These are phyloP conservation scores for Geotrichum europaeum DNA, from an alignment of 1,139 yeast species.

Conservation along the genomic window DNA sequence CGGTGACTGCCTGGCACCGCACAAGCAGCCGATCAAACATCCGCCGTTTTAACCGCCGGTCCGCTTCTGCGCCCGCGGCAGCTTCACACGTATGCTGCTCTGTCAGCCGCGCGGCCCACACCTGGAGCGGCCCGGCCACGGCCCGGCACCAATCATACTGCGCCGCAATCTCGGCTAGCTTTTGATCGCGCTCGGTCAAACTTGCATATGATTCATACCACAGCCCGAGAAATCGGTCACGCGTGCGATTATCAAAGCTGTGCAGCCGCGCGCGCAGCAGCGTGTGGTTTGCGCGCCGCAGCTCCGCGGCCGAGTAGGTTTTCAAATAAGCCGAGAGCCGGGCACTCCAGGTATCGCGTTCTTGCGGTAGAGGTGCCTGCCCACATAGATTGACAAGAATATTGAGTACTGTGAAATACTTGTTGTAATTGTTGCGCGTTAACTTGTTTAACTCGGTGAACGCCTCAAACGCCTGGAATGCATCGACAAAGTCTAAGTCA, in stretches of 20 bases:
- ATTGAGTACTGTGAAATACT: slow-evolving; percentile 12
- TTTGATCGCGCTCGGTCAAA: slow-evolving; percentile 2
- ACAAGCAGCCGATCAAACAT: not conserved
- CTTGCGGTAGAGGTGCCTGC: not conserved
- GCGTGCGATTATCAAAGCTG: slow-evolving; percentile 13
- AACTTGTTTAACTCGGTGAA: slow-evolving; percentile 23
- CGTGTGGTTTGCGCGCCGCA: slow-evolving; percentile 6
- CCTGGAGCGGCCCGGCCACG: not conserved
- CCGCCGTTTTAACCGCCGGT: not conserved
- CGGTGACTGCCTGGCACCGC: not conserved
- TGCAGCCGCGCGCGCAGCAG: slow-evolving; percentile 10
- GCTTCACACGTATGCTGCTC: not conserved
- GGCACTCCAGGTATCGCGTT: slow-evolving; percentile 9
- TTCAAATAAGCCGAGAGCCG: slow-evolving; percentile 6
- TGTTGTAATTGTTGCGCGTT: slow-evolving; percentile 9
- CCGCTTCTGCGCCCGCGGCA: not conserved
- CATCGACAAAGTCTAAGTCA: slow-evolving; percentile 22
- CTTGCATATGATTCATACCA: slow-evolving; percentile 16
- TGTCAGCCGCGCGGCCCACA: slow-evolving; percentile 1
- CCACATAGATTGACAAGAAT: slow-evolving; percentile 13
- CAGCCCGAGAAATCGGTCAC: slow-evolving; percentile 15
- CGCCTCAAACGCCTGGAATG: slow-evolving; percentile 24
- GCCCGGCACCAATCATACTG: not conserved
- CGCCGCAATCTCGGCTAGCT: slow-evolving; percentile 5
- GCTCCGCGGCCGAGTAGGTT: slow-evolving; percentile 8